Conservation (phyloP, 1,139 yeast species). For the Sugiyamaella castrensis region DNA sequence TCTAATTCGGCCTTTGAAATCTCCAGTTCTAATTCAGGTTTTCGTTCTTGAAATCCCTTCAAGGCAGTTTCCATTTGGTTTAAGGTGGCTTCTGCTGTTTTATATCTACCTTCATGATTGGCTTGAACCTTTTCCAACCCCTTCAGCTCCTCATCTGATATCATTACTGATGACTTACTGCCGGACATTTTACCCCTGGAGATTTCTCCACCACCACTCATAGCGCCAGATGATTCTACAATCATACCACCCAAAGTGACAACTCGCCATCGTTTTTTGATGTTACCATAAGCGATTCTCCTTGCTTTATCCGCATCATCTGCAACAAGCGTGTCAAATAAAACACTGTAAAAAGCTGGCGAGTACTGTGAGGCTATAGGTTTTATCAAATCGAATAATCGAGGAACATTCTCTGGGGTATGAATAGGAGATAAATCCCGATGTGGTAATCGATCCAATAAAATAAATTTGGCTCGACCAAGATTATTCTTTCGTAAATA, state of each 20-base stretch:
- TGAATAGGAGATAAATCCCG: constrained; percentile 58
- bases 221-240: constrained; percentile 93
- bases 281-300: constrained; percentile 76
- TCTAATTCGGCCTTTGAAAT: constrained; percentile 63
- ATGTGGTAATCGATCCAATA: constrained; percentile 68
- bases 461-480: constrained; percentile 87
- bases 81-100: constrained; percentile 50
- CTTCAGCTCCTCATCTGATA: constrained; percentile 58
- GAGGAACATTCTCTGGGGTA: constrained; percentile 74
- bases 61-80: constrained; percentile 61
- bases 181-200: constrained; percentile 65
- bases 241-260: constrained; percentile 91
- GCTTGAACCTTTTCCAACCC: constrained; percentile 56
- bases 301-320: constrained; percentile 76
- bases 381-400: constrained; percentile 78
- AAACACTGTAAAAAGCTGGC: constrained; percentile 86
- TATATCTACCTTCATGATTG: constrained; percentile 55
- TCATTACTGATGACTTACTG: constrained; percentile 35
- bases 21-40: constrained; percentile 67
- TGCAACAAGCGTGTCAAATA: constrained; percentile 87
- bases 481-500: constrained; percentile 77
- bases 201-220: constrained; percentile 84
- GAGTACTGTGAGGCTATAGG: constrained; percentile 65
- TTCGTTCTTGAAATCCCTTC: constrained; percentile 55
- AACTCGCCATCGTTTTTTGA: constrained; percentile 72